These are phyloP conservation scores for Conoideocrella luteorostrata DNA, from an alignment of 2,329 filamentous ascomycete genomes.

Conservation along the genomic window DNA sequence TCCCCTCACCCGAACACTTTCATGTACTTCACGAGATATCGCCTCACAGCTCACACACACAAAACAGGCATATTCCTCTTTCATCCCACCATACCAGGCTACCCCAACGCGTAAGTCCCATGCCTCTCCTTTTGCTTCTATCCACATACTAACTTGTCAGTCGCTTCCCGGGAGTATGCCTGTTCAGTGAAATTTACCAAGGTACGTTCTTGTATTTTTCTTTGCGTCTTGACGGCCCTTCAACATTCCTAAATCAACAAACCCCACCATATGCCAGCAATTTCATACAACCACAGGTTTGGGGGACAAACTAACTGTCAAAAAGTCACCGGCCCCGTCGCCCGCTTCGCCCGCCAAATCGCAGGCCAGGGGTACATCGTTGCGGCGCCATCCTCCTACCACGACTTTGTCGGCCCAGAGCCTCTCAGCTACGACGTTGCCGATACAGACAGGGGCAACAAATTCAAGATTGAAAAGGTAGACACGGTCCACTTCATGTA, in stretches of 20 bases:
- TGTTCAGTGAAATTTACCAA: slow-evolving; percentile 96
- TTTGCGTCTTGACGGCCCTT: too few relatives aligned
- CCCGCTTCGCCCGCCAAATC: slow-evolving; percentile 85
- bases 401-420: slow-evolving; percentile 85
- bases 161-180: slow-evolving; percentile 74
- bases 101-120: slow-evolving; percentile 67
- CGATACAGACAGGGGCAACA: slow-evolving; percentile 82
- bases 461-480: slow-evolving; percentile 77
- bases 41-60: slow-evolving; percentile 7
- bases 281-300: too few relatives aligned
- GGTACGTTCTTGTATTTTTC: too few relatives aligned
- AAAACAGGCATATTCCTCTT: slow-evolving; percentile 76
- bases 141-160: too few relatives aligned
- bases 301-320: too few relatives aligned
- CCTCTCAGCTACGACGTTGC: slow-evolving; percentile 78
- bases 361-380: slow-evolving; percentile 91
- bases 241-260: too few relatives aligned
- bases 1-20: not conserved
- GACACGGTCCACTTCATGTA: slow-evolving; percentile 3
- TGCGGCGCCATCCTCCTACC: slow-evolving; percentile 83
- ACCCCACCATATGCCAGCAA: too few relatives aligned
- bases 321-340: slow-evolving; percentile 80
- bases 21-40: not conserved
- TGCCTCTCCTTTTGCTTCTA: not conserved
- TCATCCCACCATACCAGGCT: slow-evolving; percentile 76